phyloP scores from a whole-genome alignment of 2,329 filamentous ascomycete species.

The Alternaria sp. region DNA sequence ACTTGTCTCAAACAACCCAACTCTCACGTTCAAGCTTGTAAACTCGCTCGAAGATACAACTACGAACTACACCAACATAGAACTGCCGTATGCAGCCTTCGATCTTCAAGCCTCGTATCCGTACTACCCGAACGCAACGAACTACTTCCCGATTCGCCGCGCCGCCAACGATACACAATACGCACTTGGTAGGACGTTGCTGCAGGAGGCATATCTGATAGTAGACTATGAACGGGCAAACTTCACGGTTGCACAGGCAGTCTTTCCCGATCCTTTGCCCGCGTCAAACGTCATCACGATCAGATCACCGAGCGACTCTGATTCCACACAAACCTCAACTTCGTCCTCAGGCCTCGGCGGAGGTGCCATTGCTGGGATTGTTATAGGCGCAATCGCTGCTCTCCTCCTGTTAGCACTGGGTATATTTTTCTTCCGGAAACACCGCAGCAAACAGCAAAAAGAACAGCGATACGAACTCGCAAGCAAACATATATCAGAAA shows the following conservation, averaged over 20 bases:
- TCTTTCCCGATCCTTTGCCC: constrained; percentile 42
- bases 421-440: constrained; percentile 35
- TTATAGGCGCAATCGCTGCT: constrained; percentile 31
- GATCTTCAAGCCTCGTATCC: constrained; percentile 60
- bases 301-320: constrained; percentile 14
- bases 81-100: constrained; percentile 59
- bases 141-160: constrained; percentile 72
- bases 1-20: constrained; percentile 43
- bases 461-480: constrained; percentile 33
- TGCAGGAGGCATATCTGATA: constrained; percentile 70
- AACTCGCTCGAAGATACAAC: constrained; percentile 43
- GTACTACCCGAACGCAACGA: constrained; percentile 68
- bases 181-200: constrained; percentile 71
- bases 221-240: constrained; percentile 58
- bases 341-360: constrained; percentile 28
- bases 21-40: constrained; percentile 50
- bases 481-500: constrained; percentile 31
- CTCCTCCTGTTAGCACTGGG: constrained; percentile 31
- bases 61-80: constrained; percentile 53
- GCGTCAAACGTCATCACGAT: constrained; percentile 43
- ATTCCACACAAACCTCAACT: constrained; percentile 4
- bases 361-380: constrained; percentile 47
- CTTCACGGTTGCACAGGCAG: constrained; percentile 57
- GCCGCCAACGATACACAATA: constrained; percentile 64
- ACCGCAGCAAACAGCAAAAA: constrained; percentile 15